These are phyloP conservation scores for Komagataella pastoris DNA, from an alignment of 805 yeast genomes.

Conservation along the genomic window DNA sequence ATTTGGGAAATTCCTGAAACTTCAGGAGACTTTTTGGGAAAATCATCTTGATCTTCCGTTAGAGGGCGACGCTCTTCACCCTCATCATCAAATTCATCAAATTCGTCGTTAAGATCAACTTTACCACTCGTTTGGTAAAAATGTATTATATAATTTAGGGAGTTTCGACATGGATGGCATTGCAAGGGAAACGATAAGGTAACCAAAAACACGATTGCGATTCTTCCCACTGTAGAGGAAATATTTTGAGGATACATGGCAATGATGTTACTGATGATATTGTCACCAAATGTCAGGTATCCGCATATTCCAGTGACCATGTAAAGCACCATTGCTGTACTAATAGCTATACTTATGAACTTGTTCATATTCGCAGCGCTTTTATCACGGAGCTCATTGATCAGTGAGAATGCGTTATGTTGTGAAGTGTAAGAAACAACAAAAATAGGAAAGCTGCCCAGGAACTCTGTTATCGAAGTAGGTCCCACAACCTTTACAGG, in stretches of 20 bases:
- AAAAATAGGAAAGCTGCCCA: constrained; percentile 77
- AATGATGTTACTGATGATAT: constrained; percentile 68
- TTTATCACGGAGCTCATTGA: constrained; percentile 62
- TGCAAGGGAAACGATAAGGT: constrained; percentile 80
- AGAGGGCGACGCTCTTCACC: constrained; percentile 5
- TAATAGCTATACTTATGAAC: constrained; percentile 40
- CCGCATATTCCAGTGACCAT: constrained; percentile 69
- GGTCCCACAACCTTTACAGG: constrained; percentile 35
- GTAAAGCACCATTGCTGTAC: constrained; percentile 49
- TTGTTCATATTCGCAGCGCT: constrained; percentile 29
- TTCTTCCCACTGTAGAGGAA: constrained; percentile 66
- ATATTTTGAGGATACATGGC: constrained; percentile 55
- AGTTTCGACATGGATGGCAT: constrained; percentile 82
- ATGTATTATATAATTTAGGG: constrained; percentile 39
- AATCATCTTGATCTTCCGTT: constrained; percentile 2
- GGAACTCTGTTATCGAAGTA: constrained; percentile 26
- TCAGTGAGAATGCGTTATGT: constrained; percentile 83
- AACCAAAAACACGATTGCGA: constrained; percentile 71
- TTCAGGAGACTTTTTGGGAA: constrained; percentile 5
- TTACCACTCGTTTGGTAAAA: background rate
- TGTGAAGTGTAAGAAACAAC: constrained; percentile 95
- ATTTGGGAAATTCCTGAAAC: background rate
- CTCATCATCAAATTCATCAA: constrained; percentile 5
- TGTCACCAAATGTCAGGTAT: constrained; percentile 75
- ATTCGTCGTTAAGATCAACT: background rate